Base-by-base conservation (phyloP, 164 flowering plant genomes). In the Warburgia ugandensis region DNA sequence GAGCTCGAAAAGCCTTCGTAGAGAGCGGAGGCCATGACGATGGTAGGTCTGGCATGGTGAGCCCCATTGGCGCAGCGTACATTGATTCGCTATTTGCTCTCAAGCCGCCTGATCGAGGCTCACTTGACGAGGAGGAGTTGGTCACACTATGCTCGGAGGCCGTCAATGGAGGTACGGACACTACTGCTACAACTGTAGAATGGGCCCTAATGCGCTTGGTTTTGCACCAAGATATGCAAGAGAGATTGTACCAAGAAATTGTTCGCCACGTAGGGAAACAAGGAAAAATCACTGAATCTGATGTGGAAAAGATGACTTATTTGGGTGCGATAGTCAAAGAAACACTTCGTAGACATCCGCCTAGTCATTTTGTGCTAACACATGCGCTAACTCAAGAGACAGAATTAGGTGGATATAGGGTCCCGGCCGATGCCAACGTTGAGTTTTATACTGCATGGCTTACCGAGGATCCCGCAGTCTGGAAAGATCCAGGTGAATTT, bases 91-190 rank as follows among this genome's bases (percentile, higher is more conserved):
- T 91, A 30, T 74, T 81, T 26, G 63, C 48, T 10, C 72, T 91
- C 6, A 62, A 81, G 8, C 73, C 65, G 2, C 60, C 64, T 0
- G 78, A 71, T 0, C 39, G 89, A 3, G 83, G 73, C 13, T 50
- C 40, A 37, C 65, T 83, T 1, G 78, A 81, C 1, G 92, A 81
- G 37, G 86, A 73, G 38, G 95, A 87, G 72, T 71, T 77, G 20
- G 92, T 91, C 8, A 74, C 97, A 0, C 62, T 91, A 0, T 70
- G 77, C 55, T 84, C 94, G 5, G 98, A 87, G 52, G 71, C 75
- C 17, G 76, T 91, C 58, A 83, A 74, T 27, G 96, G 87, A 8
- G 98, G 98, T 0, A 87, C 98, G 0, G 98, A 91, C 37, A 85
- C 98, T 0, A 85, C 81, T 29, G 96, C 96, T 0, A 87, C 92